Percentiles rank a stretch among this genome's conserved stretches.
These are phyloP conservation scores for Cicer cuneatum DNA, from an alignment of 306 rosid genomes.

Conservation along the genomic window DNA sequence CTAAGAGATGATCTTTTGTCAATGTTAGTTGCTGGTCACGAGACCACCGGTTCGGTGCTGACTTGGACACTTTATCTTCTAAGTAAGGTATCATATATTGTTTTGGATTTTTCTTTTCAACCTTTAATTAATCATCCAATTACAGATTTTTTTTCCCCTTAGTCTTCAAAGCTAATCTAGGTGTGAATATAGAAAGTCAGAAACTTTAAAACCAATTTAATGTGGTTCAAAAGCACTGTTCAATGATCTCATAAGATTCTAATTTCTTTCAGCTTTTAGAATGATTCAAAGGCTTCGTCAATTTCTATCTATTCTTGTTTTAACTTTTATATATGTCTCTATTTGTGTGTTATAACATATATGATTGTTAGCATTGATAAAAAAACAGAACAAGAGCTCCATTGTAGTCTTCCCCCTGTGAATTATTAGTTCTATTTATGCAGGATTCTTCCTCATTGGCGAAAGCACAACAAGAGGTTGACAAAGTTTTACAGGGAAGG, in stretches of 20 bases:
- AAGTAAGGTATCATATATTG: conserved; percentile 72
- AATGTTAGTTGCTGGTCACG: conserved; percentile 94
- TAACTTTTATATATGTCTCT: conserved; percentile 9
- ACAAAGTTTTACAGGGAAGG: conserved; percentile 78
- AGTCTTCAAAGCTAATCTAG: conserved; percentile 25
- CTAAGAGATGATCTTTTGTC: conserved; percentile 93
- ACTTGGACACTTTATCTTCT: conserved; percentile 98
- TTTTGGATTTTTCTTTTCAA: conserved; percentile 3
- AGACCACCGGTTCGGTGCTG: conserved; percentile 92
- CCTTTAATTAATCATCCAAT: conserved; percentile 13
- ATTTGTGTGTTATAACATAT: neutral
- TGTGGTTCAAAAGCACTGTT: conserved; percentile 26
- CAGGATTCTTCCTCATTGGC: conserved; percentile 66
- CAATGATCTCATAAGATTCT: conserved; percentile 24
- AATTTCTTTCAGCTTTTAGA: conserved; percentile 16
- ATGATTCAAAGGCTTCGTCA: conserved; percentile 26
- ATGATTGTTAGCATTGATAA: conserved; percentile 1
- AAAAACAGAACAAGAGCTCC: conserved; percentile 14
- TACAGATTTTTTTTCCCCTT: neutral
- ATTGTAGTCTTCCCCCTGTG: neutral
- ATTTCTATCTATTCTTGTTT: conserved; percentile 32
- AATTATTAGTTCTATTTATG: conserved; percentile 32
- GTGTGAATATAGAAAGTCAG: conserved; percentile 17
- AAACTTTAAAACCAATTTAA: conserved; percentile 25
- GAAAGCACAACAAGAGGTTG: conserved; percentile 89